A percentile compares a stretch with the other conserved stretches of the same genome.
These are phyloP conservation scores for Vigna reflexopilosa DNA, from an alignment of 306 rosid genomes.

Conservation along the genomic window DNA sequence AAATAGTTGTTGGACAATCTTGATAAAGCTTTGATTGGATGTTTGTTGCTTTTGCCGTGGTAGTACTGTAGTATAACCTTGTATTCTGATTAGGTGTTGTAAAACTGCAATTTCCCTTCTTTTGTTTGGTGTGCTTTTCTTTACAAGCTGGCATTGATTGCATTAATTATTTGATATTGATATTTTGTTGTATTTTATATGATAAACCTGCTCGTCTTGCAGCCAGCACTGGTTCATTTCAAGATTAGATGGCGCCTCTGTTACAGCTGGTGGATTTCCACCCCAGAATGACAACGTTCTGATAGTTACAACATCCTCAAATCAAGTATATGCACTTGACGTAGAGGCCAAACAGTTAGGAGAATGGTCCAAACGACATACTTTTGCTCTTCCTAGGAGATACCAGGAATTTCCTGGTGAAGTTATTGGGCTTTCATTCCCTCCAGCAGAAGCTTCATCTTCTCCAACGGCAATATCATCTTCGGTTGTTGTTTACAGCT, in stretches of 20 bases:
- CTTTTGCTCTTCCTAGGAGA: slow-evolving; percentile 78
- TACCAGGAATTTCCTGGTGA: slow-evolving; percentile 97
- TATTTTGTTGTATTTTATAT: neutral
- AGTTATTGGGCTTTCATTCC: slow-evolving; percentile 92
- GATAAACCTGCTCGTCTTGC: slow-evolving; percentile 37
- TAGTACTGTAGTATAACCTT: neutral
- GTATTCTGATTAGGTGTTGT: neutral
- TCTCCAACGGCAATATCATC: slow-evolving; percentile 71
- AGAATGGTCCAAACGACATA: slow-evolving; percentile 80
- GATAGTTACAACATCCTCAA: slow-evolving; percentile 87
- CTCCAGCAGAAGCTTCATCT: slow-evolving; percentile 68
- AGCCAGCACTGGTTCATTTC: slow-evolving; percentile 98
- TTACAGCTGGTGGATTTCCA: slow-evolving; percentile 92
- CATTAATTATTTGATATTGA: slow-evolving; percentile 20
- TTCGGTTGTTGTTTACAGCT: slow-evolving; percentile 83
- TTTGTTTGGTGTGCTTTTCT: slow-evolving; percentile 5
- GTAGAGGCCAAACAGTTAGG: slow-evolving; percentile 88
- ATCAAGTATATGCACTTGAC: slow-evolving; percentile 90
- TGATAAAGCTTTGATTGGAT: neutral
- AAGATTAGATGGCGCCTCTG: slow-evolving; percentile 90
- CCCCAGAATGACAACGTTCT: slow-evolving; percentile 77
- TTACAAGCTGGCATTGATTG: neutral
- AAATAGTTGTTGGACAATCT: neutral
- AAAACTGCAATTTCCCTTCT: neutral
- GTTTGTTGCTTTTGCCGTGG: neutral